Evolutionary conservation across 257 asterid genomes (phyloP), one percentile per base, ranked within the genome.

Genomic region (Solanum neorickii): DNA sequence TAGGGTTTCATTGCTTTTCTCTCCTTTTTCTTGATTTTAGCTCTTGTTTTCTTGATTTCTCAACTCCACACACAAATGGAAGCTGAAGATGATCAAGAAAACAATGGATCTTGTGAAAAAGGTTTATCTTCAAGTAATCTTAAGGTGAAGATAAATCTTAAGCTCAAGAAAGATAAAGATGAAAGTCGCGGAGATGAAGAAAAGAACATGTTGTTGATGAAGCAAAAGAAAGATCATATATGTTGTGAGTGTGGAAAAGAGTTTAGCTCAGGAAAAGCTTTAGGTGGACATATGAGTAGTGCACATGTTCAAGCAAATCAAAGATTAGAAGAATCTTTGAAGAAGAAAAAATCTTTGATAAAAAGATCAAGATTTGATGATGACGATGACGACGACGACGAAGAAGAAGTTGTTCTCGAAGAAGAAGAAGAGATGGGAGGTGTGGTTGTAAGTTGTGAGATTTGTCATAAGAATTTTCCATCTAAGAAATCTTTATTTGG

Each of bases 251-350:
- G 99, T 84, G 9, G 86, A 56, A 89, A 86, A 88, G 83, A 85
- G 6, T 96, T 95, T 31, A 85, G 88, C 94, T 92, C 94, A 11
- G 98, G 98, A 0, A 96, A 93, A 73, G 99, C 98, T 6, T 21
- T 94, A 27, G 98, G 99, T 12, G 99, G 99, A 44, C 99, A 94
- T 21, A 87, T 93, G 91, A 94, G 99, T 89, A 93, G 93, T 78
- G 97, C 95, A 27, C 98, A 96, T 76, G 96, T 92, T 13, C 98
- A 94, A 75, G 95, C 98, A 14, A 89, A 89, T 82, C 92, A 88
- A 80, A 92, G 89, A 74, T 74, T 74, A 47, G 94, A 89, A 9
- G 83, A 89, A 90, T 86, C 92, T 86, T 66, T 33, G 88, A 70
- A 82, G 76, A 88, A 14, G 89, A 86, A 44, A 35, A 72, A 35